Conservation (phyloP, 73 alveolate genomes). For the Loxodes magnus region DNA sequence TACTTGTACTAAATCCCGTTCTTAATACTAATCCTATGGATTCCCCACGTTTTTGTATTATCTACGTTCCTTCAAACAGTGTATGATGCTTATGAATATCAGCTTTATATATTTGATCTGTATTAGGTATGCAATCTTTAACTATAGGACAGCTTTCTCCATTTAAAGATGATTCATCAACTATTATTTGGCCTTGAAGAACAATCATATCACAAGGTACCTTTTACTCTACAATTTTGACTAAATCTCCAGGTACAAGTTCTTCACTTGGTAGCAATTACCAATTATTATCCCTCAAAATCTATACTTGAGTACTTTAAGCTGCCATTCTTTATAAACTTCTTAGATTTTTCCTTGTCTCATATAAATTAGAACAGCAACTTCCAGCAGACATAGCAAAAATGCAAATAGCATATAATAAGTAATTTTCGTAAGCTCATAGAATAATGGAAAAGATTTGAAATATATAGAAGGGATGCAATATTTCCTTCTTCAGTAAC, state of each 20-base stretch:
- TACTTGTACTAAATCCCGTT: constrained; percentile 73
- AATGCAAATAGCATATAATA: constrained; percentile 67
- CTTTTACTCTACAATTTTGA: constrained; percentile 35
- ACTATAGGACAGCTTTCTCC: constrained; percentile 90
- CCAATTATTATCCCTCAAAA: constrained; percentile 30
- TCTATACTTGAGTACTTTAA: too few relatives aligned
- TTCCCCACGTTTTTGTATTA: constrained; percentile 52
- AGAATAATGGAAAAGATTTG: constrained; percentile 38
- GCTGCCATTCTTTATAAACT: constrained; percentile 79
- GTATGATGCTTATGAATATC: background rate
- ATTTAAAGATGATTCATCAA: constrained; percentile 87
- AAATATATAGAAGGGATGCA: constrained; percentile 77
- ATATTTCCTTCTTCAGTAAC: too few relatives aligned
- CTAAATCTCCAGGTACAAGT: constrained; percentile 90
- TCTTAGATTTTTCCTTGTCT: constrained; percentile 63
- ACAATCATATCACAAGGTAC: constrained; percentile 83
- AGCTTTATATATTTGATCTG: background rate
- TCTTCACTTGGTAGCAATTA: constrained; percentile 18
- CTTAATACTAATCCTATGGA: constrained; percentile 50
- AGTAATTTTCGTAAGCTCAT: constrained; percentile 80
- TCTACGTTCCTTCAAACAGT: constrained; percentile 66
- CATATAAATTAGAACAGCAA: constrained; percentile 51
- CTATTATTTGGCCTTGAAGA: constrained; percentile 31
- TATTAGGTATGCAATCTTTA: constrained; percentile 57
- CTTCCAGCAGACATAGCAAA: constrained; percentile 57